phyloP scores from a whole-genome alignment of 1,284 basidiomycete species.

The Tylopilus sp. region DNA sequence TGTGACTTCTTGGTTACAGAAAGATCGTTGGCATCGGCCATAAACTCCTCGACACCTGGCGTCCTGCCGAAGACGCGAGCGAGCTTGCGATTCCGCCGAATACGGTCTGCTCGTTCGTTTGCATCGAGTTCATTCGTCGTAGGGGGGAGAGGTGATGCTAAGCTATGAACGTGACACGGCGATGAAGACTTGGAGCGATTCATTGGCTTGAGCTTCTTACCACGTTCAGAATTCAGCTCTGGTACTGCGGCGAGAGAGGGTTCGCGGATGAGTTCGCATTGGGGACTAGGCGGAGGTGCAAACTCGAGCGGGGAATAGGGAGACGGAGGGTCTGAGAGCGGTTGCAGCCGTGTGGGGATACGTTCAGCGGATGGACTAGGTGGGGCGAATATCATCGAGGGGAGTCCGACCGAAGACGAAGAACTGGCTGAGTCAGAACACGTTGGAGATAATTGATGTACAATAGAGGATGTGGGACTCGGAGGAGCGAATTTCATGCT shows the following conservation, averaged over 20 bases:
- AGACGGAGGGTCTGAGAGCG: conserved; percentile 26
- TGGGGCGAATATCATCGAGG: conserved; percentile 30
- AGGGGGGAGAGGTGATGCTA: conserved; percentile 38
- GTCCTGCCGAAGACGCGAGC: conserved; percentile 72
- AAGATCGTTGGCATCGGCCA: conserved; percentile 30
- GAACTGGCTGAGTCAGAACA: conserved; percentile 7
- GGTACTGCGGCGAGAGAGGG: conserved; percentile 40
- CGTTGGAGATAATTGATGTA: conserved; percentile 9
- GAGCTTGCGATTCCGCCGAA: conserved; percentile 73
- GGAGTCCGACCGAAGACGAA: conserved; percentile 21
- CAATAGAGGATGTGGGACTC: conserved; percentile 20
- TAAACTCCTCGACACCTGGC: conserved; percentile 41
- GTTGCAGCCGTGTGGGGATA: conserved; percentile 7
- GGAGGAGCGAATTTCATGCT: conserved; percentile 34
- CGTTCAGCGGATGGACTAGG: conserved; percentile 25
- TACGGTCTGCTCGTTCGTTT: conserved; percentile 65
- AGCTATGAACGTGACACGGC: conserved; percentile 18
- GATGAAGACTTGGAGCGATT: conserved; percentile 30
- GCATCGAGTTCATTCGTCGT: conserved; percentile 66
- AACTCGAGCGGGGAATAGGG: conserved; percentile 32
- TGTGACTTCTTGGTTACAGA: conserved; percentile 24
- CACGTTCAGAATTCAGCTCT: conserved; percentile 33
- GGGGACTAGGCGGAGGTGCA: conserved; percentile 19
- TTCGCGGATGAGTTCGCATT: conserved; percentile 29
- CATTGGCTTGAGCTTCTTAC: conserved; percentile 10